Evolutionary conservation across 306 rosid species (phyloP).

Genomic region (Macrotyloma uniflorum): DNA sequence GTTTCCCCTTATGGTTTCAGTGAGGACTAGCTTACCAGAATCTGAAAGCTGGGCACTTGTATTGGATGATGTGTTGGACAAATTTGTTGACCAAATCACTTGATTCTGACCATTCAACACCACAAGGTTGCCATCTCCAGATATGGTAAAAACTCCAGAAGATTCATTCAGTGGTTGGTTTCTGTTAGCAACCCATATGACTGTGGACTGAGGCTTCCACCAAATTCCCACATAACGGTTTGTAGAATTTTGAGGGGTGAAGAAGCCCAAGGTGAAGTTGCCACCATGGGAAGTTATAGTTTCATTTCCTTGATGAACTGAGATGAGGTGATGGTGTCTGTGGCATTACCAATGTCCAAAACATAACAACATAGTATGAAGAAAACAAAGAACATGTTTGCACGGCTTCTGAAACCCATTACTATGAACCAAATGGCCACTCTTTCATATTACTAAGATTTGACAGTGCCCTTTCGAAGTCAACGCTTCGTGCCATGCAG

Average conservation of each 20-base stretch:
- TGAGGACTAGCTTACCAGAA: constrained; percentile 48
- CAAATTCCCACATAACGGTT: constrained; percentile 50
- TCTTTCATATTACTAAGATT: background rate
- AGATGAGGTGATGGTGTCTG: background rate
- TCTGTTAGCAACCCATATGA: constrained; percentile 61
- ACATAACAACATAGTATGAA: background rate
- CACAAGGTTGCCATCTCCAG: constrained; percentile 44
- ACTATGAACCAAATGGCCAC: background rate
- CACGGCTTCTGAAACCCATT: background rate
- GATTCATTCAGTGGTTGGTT: constrained; percentile 42
- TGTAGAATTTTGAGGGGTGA: constrained; percentile 42
- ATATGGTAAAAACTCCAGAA: constrained; percentile 33
- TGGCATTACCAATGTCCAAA: background rate
- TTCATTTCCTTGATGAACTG: constrained; percentile 32
- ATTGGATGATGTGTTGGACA: constrained; percentile 25
- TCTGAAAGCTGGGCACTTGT: constrained; percentile 34
- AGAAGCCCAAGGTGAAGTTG: constrained; percentile 53
- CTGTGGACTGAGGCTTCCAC: constrained; percentile 17
- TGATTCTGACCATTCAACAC: constrained; percentile 36
- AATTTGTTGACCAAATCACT: constrained; percentile 43
- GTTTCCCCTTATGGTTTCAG: constrained; percentile 3
- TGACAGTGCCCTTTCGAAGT: background rate
- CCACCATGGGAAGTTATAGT: constrained; percentile 17
- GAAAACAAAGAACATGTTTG: background rate
- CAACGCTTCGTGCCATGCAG: background rate